A percentile compares a stretch with the other conserved stretches of the same genome.
Conservation (phyloP, 495 filamentous ascomycete genomes). For the Sphaerosporella brunnea region DNA sequence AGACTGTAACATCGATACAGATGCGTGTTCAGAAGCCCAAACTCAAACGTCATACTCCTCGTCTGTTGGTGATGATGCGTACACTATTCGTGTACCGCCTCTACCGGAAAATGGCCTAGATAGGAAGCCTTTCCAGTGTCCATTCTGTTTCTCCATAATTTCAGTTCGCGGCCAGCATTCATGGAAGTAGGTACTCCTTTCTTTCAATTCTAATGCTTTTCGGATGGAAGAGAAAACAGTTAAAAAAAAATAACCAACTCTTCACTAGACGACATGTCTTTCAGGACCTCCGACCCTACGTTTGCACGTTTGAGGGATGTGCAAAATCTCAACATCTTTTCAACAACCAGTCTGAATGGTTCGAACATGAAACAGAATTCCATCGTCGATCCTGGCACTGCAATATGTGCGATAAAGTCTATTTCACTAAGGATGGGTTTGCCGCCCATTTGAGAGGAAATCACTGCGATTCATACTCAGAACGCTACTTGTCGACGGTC, state of each 20-base stretch:
- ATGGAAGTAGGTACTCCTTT: background rate
- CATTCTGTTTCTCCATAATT: background rate
- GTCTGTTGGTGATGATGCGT: background rate
- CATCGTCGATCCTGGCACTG: constrained; percentile 6
- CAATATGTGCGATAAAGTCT: constrained; percentile 1
- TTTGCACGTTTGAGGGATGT: constrained; percentile 15
- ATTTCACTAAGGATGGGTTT: background rate
- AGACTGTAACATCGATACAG: background rate
- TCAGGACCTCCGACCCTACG: constrained; percentile 17
- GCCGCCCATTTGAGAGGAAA: background rate
- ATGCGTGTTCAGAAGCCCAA: background rate
- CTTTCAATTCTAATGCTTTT: constrained; percentile 2
- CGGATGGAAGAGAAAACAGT: background rate
- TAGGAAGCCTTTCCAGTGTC: background rate
- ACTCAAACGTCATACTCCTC: background rate
- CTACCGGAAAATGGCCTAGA: background rate
- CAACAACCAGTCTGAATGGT: constrained; percentile 17
- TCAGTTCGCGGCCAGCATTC: background rate
- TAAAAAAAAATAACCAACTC: too few species aligned
- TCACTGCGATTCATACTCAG: background rate
- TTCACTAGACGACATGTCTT: constrained; percentile 8
- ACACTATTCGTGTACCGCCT: background rate
- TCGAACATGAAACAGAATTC: constrained; percentile 1
- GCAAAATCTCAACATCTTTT: constrained; percentile 10
- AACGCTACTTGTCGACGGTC: constrained; percentile 5